A percentile compares a stretch with the other conserved stretches of the same genome.
These are phyloP conservation scores for Sphaceloma murrayae DNA, from an alignment of 2,329 filamentous ascomycete species.

Conservation along the genomic window DNA sequence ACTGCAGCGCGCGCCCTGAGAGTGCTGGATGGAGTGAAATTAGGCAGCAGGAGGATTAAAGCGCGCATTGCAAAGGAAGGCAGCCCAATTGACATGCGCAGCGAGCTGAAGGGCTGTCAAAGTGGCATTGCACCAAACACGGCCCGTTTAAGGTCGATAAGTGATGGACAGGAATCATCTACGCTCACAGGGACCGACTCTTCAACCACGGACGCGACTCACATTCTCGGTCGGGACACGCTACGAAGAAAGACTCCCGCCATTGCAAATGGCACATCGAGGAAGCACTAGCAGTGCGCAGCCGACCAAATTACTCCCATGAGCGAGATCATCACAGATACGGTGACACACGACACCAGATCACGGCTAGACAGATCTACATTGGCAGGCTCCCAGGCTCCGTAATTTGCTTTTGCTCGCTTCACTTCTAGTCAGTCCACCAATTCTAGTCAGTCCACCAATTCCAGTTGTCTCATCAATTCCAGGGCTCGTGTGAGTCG, in stretches of 20 bases:
- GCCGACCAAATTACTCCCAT: not conserved
- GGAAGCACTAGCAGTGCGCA: not conserved
- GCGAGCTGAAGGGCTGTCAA: not conserved
- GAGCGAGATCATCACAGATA: too few species aligned
- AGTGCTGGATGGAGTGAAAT: slow-evolving; percentile 1
- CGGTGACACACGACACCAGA: too few species aligned
- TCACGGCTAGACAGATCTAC: too few species aligned
- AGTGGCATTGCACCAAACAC: not conserved
- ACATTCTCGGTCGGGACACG: not conserved
- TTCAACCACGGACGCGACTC: not conserved
- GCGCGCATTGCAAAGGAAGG: slow-evolving; percentile 6
- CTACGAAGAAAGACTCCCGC: slow-evolving; percentile 2
- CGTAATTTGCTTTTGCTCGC: too few species aligned
- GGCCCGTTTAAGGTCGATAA: not conserved
- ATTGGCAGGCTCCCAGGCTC: too few species aligned
- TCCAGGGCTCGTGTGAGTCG: not conserved
- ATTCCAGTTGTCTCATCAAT: not conserved
- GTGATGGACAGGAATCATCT: not conserved
- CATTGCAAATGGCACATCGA: not conserved
- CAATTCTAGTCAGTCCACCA: not conserved
- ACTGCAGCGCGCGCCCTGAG: not conserved
- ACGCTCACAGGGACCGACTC: not conserved
- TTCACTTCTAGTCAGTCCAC: too few species aligned
- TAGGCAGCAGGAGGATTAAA: slow-evolving; percentile 4
- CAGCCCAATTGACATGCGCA: not conserved